Base-by-base conservation (phyloP, 352 stramenopile species). In the Pythium sukuiense region DNA sequence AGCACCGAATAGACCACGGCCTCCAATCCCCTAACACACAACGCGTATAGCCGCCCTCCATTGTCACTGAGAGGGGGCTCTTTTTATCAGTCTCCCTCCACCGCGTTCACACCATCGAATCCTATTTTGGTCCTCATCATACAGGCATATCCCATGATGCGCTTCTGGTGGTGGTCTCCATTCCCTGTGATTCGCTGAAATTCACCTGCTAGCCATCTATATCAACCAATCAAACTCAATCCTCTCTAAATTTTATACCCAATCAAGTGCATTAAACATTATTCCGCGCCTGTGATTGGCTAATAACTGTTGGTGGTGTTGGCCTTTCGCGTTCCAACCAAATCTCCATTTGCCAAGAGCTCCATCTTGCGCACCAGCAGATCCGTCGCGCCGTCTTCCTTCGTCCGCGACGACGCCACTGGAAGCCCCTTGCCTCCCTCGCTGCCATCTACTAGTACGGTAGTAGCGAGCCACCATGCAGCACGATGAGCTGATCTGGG, bases 401-500 rank as follows among this genome's bases (percentile, higher is more conserved):
- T 20, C 41, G 29, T 33, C 46, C 56, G 37, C 29, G 20, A 48
- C 32, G 24, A 24, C 20, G 20, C 20, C 20, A 24, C 20, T 24
- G 20, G 20, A 24, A 6, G n/a, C 52, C 32, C 18, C n/a, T 45
- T 59, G 46, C 48, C 18, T 6, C 9, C 27, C 16, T 18, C 20
- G 9, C 16, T 32, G 13, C 30, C 59, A 3, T 11, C 50, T 16
- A 27, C 6, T 54, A 16, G 9, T 33, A 46, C 61, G 26, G 20
- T 24, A 24, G 20, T 24, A 24, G 20, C 20, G 20, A 24, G 20
- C 5, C 54, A 83, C 67, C 57, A 98, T 98, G 92, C 89, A 98
- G 79, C 88, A 98, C 74, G 98, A 99, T 79, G 97, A 99, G 85
- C 89, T 99, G 52, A 99, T 99, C 73, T 99, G 98, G 98, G 77